These are phyloP conservation scores for Rhizophora mangle DNA, from an alignment of 345 rosid genomes.

Conservation along the genomic window DNA sequence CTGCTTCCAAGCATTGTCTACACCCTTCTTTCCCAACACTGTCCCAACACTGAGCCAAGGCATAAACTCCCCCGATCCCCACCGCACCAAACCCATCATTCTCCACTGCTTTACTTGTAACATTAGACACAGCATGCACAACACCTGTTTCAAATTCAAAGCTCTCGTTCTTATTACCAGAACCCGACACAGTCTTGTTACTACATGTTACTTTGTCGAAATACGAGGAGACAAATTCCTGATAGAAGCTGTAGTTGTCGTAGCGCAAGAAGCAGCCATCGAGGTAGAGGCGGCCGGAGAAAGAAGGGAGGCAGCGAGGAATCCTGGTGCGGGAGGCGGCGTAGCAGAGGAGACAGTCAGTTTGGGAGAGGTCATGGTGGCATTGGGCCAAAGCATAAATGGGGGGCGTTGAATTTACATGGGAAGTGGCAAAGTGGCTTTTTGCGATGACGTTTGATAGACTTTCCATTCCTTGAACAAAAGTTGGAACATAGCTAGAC, in stretches of 20 bases:
- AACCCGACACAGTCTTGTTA: neutral
- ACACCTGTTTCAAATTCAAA: conserved; percentile 8
- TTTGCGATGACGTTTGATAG: conserved; percentile 28
- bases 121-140: conserved; percentile 32
- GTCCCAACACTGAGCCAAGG: conserved; percentile 57
- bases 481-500: conserved; percentile 30
- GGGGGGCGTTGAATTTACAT: conserved; percentile 16
- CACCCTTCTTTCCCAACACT: conserved; percentile 37
- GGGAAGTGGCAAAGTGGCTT: conserved; percentile 36
- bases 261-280: conserved; percentile 70
- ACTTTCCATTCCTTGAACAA: conserved; percentile 42
- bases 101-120: conserved; percentile 30
- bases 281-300: conserved; percentile 43
- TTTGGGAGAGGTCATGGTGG: conserved; percentile 53
- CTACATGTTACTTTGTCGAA: conserved; percentile 37
- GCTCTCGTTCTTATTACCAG: neutral
- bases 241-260: conserved; percentile 49
- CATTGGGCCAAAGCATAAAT: conserved; percentile 53
- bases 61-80: conserved; percentile 31
- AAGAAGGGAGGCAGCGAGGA: conserved; percentile 57
- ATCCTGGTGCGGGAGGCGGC: conserved; percentile 49
- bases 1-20: conserved; percentile 39
- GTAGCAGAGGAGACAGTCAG: conserved; percentile 63
- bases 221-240: conserved; percentile 33
- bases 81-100: conserved; percentile 33